Evolutionary conservation across 2,329 filamentous ascomycete species (phyloP), one percentile per base, ranked within the genome.

Genomic region (Pseudohalonectria lignicola): DNA sequence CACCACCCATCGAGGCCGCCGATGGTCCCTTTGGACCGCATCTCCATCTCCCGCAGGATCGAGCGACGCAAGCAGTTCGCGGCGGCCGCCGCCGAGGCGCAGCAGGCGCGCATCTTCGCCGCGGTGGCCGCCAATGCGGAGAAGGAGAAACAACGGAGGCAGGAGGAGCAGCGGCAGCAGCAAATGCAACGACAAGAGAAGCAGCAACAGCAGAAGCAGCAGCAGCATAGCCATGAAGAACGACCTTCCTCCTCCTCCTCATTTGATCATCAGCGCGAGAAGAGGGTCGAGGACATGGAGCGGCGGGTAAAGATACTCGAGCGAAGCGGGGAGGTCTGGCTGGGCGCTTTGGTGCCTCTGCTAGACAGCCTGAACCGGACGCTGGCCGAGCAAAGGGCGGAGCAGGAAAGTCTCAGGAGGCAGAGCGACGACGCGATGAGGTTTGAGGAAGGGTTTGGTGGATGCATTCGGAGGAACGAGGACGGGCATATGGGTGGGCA

Each of bases 51-150:
- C 15, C 36, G 36, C 8, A 28, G 36, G 11, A 38, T 38, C 36
- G 36, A 38, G 36, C 28, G 36, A n/a, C 36, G 36, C 19, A 38
- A 38, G 15, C 31, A 38, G 29, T 15, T 38, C 4, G 36, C 36
- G 4, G 36, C 36, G 3, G 36, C 36, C 28, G 18, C 29, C 10
- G 36, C 36, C 8, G 36, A 28, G 5, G 36, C 36, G 8, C 18
- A 19, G 13, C 36, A 38, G 36, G 36, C 36, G 8, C 13, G 15
- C 18, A 19, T 38, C 19, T 38, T 38, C 16, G 36, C 36, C 28
- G 20, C 36, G 17, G 20, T 32, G n/a, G 29, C 36, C 8, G 17
- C 32, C 11, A 31, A 18, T 18, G 23, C 23, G 8, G 7, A 7
- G 8, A 26, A 26, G 23, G 23, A 26, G 23, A 26, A 26, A 12